These are phyloP conservation scores for Nicotiana obtusifolia DNA, from an alignment of 257 asterid species.

Conservation along the genomic window DNA sequence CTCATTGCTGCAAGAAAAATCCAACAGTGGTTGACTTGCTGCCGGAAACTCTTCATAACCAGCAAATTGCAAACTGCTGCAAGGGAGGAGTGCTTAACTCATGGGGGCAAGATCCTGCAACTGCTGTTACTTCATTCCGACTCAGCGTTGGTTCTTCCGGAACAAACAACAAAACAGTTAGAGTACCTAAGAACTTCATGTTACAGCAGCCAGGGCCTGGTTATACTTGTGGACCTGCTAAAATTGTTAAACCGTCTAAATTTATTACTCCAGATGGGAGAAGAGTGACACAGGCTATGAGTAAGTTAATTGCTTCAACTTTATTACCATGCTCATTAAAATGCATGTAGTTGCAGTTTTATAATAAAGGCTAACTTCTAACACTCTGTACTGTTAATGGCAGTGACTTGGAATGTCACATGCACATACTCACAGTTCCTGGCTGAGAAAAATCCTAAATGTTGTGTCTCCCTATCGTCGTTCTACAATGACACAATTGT, in stretches of 20 bases:
- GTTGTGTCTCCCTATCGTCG: slow-evolving; percentile 82
- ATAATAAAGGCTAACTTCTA: not conserved
- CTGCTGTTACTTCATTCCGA: slow-evolving; percentile 64
- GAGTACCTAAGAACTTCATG: slow-evolving; percentile 68
- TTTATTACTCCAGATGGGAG: slow-evolving; percentile 52
- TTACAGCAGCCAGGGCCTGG: slow-evolving; percentile 77
- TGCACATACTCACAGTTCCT: slow-evolving; percentile 85
- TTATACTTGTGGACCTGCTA: slow-evolving; percentile 77
- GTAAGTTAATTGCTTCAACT: slow-evolving; percentile 36
- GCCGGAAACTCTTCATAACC: slow-evolving; percentile 72
- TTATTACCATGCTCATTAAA: not conserved
- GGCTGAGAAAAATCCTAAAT: slow-evolving; percentile 69
- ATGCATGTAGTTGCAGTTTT: not conserved
- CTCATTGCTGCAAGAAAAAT: slow-evolving; percentile 72
- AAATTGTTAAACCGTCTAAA: slow-evolving; percentile 55
- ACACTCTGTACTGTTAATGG: not conserved
- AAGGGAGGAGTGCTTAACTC: slow-evolving; percentile 71
- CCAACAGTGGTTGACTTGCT: slow-evolving; percentile 68
- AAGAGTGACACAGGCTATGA: slow-evolving; percentile 73
- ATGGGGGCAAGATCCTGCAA: slow-evolving; percentile 62
- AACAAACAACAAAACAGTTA: slow-evolving; percentile 65
- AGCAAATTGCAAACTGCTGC: slow-evolving; percentile 72
- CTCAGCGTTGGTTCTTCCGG: slow-evolving; percentile 67
- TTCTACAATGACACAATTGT: slow-evolving; percentile 76
- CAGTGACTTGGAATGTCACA: slow-evolving; percentile 45